A percentile compares a stretch with the other conserved stretches of the same genome.
These are phyloP conservation scores for Conringia planisiliqua DNA, from an alignment of 345 rosid genomes.

Conservation along the genomic window DNA sequence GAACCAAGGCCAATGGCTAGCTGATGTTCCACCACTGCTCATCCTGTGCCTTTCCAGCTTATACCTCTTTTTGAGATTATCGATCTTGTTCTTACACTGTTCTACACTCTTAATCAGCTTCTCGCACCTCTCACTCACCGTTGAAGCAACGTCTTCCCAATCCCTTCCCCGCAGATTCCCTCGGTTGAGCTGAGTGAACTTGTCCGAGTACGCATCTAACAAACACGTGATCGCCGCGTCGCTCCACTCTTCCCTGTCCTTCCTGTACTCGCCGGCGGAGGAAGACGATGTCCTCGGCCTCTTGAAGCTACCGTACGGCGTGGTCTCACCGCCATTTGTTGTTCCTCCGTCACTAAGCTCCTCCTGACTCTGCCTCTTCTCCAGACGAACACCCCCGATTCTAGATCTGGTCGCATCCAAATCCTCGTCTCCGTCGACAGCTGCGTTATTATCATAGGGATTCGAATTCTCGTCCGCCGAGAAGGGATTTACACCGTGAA, in stretches of 20 bases:
- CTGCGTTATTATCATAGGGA: slow-evolving; percentile 40
- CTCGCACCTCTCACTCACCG: slow-evolving; percentile 67
- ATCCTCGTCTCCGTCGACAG: slow-evolving; percentile 33
- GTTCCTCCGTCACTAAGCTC: slow-evolving; percentile 60
- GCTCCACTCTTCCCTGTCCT: slow-evolving; percentile 95
- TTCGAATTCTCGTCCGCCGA: slow-evolving; percentile 32
- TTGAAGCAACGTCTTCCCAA: slow-evolving; percentile 91
- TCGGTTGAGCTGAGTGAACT: slow-evolving; percentile 67
- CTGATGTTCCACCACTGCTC: slow-evolving; percentile 47
- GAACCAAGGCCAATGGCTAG: slow-evolving; percentile 92
- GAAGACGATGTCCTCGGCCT: slow-evolving; percentile 42
- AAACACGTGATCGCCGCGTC: slow-evolving; percentile 78
- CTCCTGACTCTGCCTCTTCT: slow-evolving; percentile 54
- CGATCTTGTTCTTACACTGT: slow-evolving; percentile 92
- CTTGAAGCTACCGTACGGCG: slow-evolving; percentile 47
- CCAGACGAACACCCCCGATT: slow-evolving; percentile 42
- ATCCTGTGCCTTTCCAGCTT: slow-evolving; percentile 81
- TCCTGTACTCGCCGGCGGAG: slow-evolving; percentile 52
- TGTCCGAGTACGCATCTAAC: slow-evolving; percentile 77
- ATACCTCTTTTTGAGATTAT: slow-evolving; percentile 85
- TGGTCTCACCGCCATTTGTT: slow-evolving; percentile 29
- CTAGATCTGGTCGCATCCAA: slow-evolving; percentile 37
- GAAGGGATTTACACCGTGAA: slow-evolving; percentile 46
- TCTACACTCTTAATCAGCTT: slow-evolving; percentile 69
- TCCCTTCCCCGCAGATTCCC: slow-evolving; percentile 90